Conservation (phyloP, 2,329 filamentous ascomycete genomes). For the Amauroascus niger region DNA sequence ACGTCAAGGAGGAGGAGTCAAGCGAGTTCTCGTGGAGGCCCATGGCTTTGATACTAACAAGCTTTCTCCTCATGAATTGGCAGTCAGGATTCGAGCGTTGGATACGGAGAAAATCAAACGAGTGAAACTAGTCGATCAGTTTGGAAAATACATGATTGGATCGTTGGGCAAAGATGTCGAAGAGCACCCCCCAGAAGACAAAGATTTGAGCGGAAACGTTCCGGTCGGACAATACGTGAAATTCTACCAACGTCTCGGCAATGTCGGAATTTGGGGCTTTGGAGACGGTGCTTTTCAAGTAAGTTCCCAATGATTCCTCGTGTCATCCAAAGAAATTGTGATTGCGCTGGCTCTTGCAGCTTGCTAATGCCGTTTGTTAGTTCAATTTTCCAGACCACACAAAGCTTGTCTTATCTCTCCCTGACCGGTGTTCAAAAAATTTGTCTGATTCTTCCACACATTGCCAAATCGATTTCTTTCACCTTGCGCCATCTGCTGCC, state of each 20-base stretch:
- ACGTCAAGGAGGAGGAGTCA: constrained; percentile 29
- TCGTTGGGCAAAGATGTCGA: constrained; percentile 36
- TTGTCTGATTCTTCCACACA: constrained; percentile 5
- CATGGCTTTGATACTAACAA: constrained; percentile 33
- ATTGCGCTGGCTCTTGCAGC: background rate
- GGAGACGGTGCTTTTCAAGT: constrained; percentile 42
- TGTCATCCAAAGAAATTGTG: background rate
- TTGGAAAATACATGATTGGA: constrained; percentile 45
- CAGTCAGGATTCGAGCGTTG: constrained; percentile 20
- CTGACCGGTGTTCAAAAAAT: constrained; percentile 23
- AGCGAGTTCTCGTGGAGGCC: constrained; percentile 33
- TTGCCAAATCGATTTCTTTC: constrained; percentile 41
- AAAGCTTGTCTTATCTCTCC: constrained; percentile 40
- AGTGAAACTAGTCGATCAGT: constrained; percentile 41
- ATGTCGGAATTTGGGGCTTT: constrained; percentile 46
- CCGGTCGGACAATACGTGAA: constrained; percentile 35
- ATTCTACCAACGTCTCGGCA: constrained; percentile 44
- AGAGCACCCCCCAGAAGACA: constrained; percentile 26
- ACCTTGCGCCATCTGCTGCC: constrained; percentile 39
- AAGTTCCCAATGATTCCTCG: constrained; percentile 6
- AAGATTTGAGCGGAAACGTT: constrained; percentile 18
- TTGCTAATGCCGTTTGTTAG: constrained; percentile 16
- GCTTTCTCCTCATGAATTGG: background rate
- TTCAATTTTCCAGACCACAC: constrained; percentile 47
- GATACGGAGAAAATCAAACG: constrained; percentile 42